These are phyloP conservation scores for Coniochaeta prunicola DNA, from an alignment of 2,329 filamentous ascomycete genomes.

Conservation along the genomic window DNA sequence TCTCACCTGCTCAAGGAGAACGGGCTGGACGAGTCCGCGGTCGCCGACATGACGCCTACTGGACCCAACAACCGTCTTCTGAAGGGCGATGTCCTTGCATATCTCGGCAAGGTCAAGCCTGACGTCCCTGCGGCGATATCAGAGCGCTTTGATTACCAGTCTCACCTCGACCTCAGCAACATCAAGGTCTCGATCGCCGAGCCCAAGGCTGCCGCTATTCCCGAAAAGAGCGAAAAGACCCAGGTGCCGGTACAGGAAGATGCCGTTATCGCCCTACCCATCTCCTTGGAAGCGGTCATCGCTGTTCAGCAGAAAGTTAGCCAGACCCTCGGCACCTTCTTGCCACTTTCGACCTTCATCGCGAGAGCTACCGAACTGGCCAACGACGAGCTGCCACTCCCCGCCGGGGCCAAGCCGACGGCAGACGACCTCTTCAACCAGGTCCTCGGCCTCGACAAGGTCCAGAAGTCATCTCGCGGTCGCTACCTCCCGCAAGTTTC, in stretches of 20 bases:
- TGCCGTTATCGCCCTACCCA: constrained; percentile 60
- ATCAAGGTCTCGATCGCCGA: constrained; percentile 56
- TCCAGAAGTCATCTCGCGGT: constrained; percentile 44
- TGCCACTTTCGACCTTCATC: constrained; percentile 84
- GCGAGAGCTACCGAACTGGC: constrained; percentile 77
- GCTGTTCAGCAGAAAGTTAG: constrained; percentile 77
- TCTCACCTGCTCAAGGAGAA: constrained; percentile 73
- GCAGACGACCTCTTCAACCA: constrained; percentile 84
- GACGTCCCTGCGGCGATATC: constrained; percentile 66
- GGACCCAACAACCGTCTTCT: constrained; percentile 83
- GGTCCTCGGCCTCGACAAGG: constrained; percentile 62
- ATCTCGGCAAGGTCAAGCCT: constrained; percentile 69
- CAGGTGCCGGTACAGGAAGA: constrained; percentile 35
- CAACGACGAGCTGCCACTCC: constrained; percentile 74
- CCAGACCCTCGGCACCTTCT: constrained; percentile 66
- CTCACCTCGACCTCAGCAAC: constrained; percentile 88
- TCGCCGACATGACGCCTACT: constrained; percentile 76
- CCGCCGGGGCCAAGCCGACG: constrained; percentile 56
- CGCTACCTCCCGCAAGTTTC: constrained; percentile 66
- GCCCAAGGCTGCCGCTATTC: constrained; percentile 22
- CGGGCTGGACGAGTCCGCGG: constrained; percentile 65
- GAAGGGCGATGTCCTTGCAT: constrained; percentile 92
- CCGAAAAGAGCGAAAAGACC: constrained; percentile 24
- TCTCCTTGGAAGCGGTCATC: constrained; percentile 73
- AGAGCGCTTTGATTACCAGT: constrained; percentile 63